Conservation (phyloP, 306 rosid genomes). For the Cicer bijugum region DNA sequence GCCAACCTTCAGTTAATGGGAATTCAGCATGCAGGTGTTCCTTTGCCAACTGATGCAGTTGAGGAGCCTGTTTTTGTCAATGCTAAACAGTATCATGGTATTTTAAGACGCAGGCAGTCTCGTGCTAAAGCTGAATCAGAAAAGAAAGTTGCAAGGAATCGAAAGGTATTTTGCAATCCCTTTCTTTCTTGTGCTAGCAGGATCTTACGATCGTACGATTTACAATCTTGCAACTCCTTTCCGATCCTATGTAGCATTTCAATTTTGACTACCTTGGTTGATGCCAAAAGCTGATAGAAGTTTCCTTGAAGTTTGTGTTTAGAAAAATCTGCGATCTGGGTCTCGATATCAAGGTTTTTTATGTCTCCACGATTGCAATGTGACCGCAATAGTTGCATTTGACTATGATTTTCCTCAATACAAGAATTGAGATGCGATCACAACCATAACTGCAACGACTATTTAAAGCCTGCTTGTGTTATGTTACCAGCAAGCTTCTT, state of each 20-base stretch:
- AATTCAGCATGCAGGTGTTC: constrained; percentile 94
- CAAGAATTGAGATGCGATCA: not conserved
- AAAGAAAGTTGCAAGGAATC: constrained; percentile 74
- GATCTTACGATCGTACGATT: too few relatives aligned
- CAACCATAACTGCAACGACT: not conserved
- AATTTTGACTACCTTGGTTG: too few relatives aligned
- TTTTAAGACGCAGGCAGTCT: constrained; percentile 86
- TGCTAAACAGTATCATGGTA: constrained; percentile 96
- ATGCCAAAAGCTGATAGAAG: constrained; percentile 14
- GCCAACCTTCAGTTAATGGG: constrained; percentile 96
- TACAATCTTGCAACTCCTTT: too few relatives aligned
- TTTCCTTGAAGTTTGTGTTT: constrained; percentile 50
- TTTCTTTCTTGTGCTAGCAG: not conserved
- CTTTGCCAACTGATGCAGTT: constrained; percentile 87
- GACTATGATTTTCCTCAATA: constrained; percentile 1
- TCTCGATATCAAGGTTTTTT: not conserved
- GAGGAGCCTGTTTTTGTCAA: constrained; percentile 96
- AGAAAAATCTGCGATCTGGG: not conserved
- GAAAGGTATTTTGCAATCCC: constrained; percentile 64
- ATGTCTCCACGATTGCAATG: not conserved
- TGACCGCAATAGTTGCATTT: not conserved
- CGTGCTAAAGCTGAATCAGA: constrained; percentile 98
- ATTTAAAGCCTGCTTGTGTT: not conserved
- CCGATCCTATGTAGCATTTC: too few relatives aligned
- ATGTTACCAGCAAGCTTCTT: constrained; percentile 28